Evolutionary conservation across 805 yeast genomes (phyloP), one percentile per base, ranked within the genome.

Genomic region (Danielia oregonensis): DNA sequence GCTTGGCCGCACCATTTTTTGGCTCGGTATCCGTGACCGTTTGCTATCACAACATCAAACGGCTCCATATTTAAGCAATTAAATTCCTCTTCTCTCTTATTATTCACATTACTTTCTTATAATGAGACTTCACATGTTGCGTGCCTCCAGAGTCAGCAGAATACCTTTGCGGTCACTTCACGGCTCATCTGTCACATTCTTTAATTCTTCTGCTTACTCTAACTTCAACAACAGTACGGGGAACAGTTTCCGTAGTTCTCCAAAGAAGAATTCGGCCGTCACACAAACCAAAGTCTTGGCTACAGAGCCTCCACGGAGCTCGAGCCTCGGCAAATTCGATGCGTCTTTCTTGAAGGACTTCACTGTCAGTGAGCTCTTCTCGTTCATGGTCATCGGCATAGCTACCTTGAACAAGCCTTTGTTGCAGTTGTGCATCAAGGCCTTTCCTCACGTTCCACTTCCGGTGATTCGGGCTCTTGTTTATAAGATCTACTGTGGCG

Each of bases 401-500:
- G 82, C 82, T 26, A 83, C 91, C 1, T 44, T 80, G 22, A 78
- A 78, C 55, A 80, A 78, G 49, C 71, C 80, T 23, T 69, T 79
- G 22, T 66, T 85, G 43, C 67, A 81, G 40, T 37, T 74, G 6
- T 81, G 79, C 31, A 79, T 82, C 49, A 78, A 73, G 46, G 27
- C 74, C 5, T 85, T 84, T 62, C 94, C 94, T 3, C 77, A 72
- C 44, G 74, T 82, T 6, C 97, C 97, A 14, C 66, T 82, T 46
- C 69, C 76, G 42, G 34, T 87, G 26, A 72, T 89, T 43, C 85
- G 79, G 60, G 61, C 76, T 26, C 68, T 87, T 43, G 86, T 89
- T 12, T 88, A 85, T 57, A 82, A 82, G 40, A 72, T 86, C 41
- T 89, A 91, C 63, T 83, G 94, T 55, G 97, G 97, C 25, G 97